These are phyloP conservation scores for Microbotryomycetes sp. DNA, from an alignment of 1,284 basidiomycete species.

Conservation along the genomic window DNA sequence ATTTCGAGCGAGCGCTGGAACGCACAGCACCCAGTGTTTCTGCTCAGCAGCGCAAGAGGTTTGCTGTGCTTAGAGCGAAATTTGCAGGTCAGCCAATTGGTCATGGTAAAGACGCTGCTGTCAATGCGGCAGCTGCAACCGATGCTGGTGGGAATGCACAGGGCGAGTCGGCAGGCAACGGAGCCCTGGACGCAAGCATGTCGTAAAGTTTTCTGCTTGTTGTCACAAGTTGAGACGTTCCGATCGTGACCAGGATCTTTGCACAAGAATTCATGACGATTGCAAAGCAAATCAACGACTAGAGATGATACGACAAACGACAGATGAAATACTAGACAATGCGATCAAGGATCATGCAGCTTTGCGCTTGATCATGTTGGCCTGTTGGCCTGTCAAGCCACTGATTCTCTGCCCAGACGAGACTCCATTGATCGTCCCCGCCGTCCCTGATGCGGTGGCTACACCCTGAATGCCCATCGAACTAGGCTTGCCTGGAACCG, in stretches of 20 bases:
- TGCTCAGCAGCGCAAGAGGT: slow-evolving; percentile 68
- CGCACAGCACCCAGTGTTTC: slow-evolving; percentile 87
- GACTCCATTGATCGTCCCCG: no score
- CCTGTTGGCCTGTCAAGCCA: not conserved
- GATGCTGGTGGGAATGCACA: not conserved
- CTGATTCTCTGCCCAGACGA: not conserved
- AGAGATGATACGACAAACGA: not conserved
- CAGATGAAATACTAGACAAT: not conserved
- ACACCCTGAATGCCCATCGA: not conserved
- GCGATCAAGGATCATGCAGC: not conserved
- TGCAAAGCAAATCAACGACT: no score
- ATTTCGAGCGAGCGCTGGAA: slow-evolving; percentile 68
- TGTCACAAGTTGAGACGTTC: no score
- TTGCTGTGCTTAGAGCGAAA: slow-evolving; percentile 68
- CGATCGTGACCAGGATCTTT: no score
- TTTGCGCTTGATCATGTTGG: not conserved
- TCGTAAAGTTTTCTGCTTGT: not conserved
- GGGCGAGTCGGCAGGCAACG: not conserved
- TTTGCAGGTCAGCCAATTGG: slow-evolving; percentile 59
- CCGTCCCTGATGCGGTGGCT: not conserved
- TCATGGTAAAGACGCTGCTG: slow-evolving; percentile 23
- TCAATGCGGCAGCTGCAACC: not conserved
- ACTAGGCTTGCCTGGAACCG: not conserved
- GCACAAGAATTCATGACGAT: no score
- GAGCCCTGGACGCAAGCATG: not conserved